A percentile compares a stretch with the other conserved stretches of the same genome.
These are phyloP conservation scores for Lithospermum erythrorhizon DNA, from an alignment of 257 asterid genomes.

Conservation along the genomic window DNA sequence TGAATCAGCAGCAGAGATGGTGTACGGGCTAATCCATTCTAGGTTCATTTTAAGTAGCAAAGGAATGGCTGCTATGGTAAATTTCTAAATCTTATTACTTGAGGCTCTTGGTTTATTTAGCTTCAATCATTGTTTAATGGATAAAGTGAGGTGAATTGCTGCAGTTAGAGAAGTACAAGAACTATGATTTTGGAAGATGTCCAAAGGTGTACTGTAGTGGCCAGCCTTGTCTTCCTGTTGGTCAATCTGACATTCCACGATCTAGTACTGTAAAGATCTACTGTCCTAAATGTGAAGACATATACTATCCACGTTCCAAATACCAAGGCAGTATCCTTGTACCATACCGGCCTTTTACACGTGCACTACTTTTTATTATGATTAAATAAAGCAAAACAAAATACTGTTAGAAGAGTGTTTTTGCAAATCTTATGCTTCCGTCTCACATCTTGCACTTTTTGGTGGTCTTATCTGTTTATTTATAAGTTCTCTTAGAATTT, in stretches of 20 bases:
- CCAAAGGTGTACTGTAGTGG: conserved; percentile 95
- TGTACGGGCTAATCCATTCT: conserved; percentile 85
- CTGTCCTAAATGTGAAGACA: conserved; percentile 92
- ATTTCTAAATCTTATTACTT: conserved; percentile 12
- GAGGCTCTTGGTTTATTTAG: conserved; percentile 1
- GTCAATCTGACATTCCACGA: conserved; percentile 88
- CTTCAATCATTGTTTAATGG: conserved; percentile 1
- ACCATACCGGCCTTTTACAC: conserved; percentile 5
- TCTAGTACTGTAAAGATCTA: conserved; percentile 87
- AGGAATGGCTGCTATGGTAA: conserved; percentile 98
- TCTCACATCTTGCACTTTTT: background rate
- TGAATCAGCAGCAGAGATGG: conserved; percentile 98
- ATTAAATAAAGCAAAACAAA: too few relatives aligned
- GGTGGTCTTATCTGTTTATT: background rate
- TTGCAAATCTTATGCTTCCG: background rate
- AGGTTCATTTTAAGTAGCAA: conserved; percentile 87
- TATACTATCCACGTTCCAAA: conserved; percentile 91
- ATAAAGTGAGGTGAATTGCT: conserved; percentile 6
- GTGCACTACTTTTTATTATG: background rate
- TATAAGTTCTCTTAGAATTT: background rate
- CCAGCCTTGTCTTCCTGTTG: conserved; percentile 97
- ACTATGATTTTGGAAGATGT: conserved; percentile 92
- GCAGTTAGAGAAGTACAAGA: conserved; percentile 93
- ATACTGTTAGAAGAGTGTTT: too few relatives aligned
- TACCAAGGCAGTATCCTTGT: conserved; percentile 99